These are phyloP conservation scores for Cajanus cajan DNA, from an alignment of 306 rosid species.

Conservation along the genomic window DNA sequence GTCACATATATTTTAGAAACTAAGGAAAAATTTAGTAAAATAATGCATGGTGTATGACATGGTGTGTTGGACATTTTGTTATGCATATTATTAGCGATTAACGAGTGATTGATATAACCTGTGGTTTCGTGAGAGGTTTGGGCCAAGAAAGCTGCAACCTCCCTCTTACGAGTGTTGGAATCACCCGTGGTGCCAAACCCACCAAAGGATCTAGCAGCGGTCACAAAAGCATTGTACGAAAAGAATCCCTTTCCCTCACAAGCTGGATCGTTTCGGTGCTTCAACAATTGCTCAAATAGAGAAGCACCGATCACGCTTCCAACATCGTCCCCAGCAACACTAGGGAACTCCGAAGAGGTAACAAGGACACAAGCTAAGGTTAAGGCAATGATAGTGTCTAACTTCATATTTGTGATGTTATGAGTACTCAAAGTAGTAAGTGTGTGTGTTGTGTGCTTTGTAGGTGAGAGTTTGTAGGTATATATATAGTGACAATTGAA, in stretches of 20 bases:
- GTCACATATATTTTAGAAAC: too few relatives aligned
- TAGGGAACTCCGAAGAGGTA: background rate
- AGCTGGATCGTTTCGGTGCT: constrained; percentile 38
- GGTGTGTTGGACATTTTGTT: too few relatives aligned
- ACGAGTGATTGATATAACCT: background rate
- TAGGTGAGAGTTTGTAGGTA: background rate
- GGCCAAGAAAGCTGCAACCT: background rate
- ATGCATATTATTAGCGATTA: too few relatives aligned
- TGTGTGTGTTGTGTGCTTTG: background rate
- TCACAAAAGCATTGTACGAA: constrained; percentile 43
- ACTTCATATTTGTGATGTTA: background rate
- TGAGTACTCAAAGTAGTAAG: too few relatives aligned
- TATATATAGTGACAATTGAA: background rate
- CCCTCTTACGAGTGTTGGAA: background rate
- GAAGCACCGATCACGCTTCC: constrained; percentile 3
- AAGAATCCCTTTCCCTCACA: constrained; percentile 43
- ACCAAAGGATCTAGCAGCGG: constrained; percentile 37
- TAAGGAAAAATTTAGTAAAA: too few relatives aligned
- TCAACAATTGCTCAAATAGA: constrained; percentile 35
- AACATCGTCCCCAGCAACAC: constrained; percentile 23
- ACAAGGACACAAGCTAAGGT: background rate
- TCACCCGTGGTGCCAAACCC: constrained; percentile 48
- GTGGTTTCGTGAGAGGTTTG: constrained; percentile 15
- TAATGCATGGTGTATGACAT: too few relatives aligned
- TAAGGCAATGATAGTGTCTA: background rate